phyloP scores from a whole-genome alignment of 345 rosid species.

The Euphorbia peplus region DNA sequence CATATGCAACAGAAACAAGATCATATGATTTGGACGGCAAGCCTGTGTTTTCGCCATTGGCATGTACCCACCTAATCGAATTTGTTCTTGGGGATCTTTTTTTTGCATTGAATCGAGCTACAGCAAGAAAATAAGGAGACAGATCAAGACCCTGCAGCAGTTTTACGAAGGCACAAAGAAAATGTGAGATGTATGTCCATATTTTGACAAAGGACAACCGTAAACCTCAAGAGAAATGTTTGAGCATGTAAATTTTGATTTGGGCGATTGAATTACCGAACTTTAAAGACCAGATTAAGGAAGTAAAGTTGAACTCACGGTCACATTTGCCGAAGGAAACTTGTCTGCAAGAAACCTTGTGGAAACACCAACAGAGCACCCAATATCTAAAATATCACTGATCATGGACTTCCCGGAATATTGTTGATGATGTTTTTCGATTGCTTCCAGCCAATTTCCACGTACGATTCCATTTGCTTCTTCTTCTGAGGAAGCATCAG shows the following conservation, averaged over 20 bases:
- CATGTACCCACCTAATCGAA: constrained; percentile 52
- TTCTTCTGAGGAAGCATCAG: constrained; percentile 42
- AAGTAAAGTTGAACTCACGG: constrained; percentile 31
- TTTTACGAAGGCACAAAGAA: constrained; percentile 1
- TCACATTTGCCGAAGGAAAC: constrained; percentile 52
- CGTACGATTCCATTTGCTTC: constrained; percentile 49
- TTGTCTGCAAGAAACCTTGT: constrained; percentile 50
- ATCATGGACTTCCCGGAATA: constrained; percentile 33
- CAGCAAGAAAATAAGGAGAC: constrained; percentile 64
- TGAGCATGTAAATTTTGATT: not conserved
- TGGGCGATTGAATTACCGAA: no score
- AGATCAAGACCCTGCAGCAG: constrained; percentile 56
- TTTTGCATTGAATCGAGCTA: constrained; percentile 56
- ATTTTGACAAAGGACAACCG: not conserved
- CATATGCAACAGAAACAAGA: constrained; percentile 42
- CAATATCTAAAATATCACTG: constrained; percentile 51
- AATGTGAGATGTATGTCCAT: constrained; percentile 6
- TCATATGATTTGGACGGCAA: constrained; percentile 54
- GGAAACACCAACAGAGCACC: constrained; percentile 68
- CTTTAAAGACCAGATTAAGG: not conserved
- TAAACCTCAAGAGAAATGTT: not conserved
- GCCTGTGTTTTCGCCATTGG: constrained; percentile 61
- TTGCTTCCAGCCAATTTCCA: constrained; percentile 52
- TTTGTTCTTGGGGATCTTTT: constrained; percentile 31
- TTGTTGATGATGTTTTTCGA: constrained; percentile 44